These are phyloP conservation scores for Arctostaphylos glauca DNA, from an alignment of 148 eudicot species.

Conservation along the genomic window DNA sequence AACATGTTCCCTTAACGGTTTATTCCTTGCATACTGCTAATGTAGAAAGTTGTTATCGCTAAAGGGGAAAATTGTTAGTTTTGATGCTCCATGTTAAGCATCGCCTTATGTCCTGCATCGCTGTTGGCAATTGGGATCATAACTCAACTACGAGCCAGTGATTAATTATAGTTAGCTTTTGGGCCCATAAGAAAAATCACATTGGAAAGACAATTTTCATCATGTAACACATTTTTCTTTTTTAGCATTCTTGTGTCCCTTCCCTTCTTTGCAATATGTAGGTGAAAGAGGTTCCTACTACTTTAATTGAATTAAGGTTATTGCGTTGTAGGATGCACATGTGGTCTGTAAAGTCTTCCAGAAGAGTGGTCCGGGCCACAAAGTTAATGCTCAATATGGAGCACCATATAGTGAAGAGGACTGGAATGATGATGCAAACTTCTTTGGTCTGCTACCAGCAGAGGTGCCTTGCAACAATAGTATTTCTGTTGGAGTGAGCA, in stretches of 20 bases:
- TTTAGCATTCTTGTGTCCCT: background rate
- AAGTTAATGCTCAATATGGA: constrained; percentile 64
- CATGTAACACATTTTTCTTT: background rate
- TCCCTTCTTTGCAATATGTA: background rate
- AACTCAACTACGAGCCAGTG: background rate
- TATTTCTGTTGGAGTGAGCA: constrained; percentile 5
- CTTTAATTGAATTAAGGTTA: background rate
- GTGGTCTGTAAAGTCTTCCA: constrained; percentile 63
- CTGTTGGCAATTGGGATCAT: background rate
- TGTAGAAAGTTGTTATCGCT: background rate
- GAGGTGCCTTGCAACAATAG: background rate
- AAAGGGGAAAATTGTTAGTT: background rate
- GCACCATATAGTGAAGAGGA: constrained; percentile 73
- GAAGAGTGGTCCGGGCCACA: constrained; percentile 71
- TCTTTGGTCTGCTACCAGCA: constrained; percentile 11
- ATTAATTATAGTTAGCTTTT: background rate
- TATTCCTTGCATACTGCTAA: background rate
- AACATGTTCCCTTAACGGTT: background rate
- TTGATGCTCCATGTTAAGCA: background rate
- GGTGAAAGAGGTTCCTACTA: background rate
- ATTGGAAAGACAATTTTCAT: background rate
- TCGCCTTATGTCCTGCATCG: background rate
- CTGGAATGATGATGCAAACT: constrained; percentile 48
- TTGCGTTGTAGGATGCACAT: constrained; percentile 36
- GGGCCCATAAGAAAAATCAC: background rate